A percentile compares a stretch with the other conserved stretches of the same genome.
Conservation (phyloP, 2,329 filamentous ascomycete genomes). For the Neonectria coccinea region DNA sequence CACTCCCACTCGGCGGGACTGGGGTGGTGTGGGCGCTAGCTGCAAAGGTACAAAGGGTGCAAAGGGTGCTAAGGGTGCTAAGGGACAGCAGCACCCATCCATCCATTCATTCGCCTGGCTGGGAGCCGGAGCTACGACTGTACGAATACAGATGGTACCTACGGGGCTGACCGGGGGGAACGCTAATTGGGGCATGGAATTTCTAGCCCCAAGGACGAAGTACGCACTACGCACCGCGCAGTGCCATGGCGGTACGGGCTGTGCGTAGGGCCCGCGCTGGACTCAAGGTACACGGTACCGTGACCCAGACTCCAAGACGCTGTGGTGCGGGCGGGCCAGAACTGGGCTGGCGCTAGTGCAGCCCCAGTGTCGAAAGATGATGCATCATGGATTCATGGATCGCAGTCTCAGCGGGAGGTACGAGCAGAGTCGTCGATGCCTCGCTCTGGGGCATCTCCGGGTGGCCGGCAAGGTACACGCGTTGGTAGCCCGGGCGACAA, state of each 20-base stretch:
- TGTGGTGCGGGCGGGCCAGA: constrained; percentile 32
- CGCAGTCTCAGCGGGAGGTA: constrained; percentile 18
- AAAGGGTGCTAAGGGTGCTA: constrained; percentile 8
- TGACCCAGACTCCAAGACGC: constrained; percentile 10
- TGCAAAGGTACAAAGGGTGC: constrained; percentile 13
- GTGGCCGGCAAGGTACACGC: constrained; percentile 1
- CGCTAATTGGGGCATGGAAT: constrained; percentile 30
- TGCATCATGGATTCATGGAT: constrained; percentile 36
- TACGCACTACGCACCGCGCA: not conserved
- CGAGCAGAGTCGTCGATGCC: constrained; percentile 11
- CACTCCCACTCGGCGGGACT: constrained; percentile 38
- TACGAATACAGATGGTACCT: constrained; percentile 8
- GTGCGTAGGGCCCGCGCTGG: constrained; percentile 22
- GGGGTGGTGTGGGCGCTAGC: constrained; percentile 36
- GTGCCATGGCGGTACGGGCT: constrained; percentile 21
- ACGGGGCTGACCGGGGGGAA: constrained; percentile 41
- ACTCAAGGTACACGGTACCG: constrained; percentile 14
- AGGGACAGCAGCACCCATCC: not conserved
- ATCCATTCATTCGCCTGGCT: constrained; percentile 27
- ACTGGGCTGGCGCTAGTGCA: constrained; percentile 41
- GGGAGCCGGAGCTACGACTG: constrained; percentile 37
- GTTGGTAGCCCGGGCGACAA: constrained; percentile 1
- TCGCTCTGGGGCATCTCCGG: not conserved
- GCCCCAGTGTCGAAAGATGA: constrained; percentile 39
- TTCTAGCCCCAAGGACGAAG: constrained; percentile 27